phyloP scores from a whole-genome alignment of 2,329 filamentous ascomycete species.

The Didymella segeticola region DNA sequence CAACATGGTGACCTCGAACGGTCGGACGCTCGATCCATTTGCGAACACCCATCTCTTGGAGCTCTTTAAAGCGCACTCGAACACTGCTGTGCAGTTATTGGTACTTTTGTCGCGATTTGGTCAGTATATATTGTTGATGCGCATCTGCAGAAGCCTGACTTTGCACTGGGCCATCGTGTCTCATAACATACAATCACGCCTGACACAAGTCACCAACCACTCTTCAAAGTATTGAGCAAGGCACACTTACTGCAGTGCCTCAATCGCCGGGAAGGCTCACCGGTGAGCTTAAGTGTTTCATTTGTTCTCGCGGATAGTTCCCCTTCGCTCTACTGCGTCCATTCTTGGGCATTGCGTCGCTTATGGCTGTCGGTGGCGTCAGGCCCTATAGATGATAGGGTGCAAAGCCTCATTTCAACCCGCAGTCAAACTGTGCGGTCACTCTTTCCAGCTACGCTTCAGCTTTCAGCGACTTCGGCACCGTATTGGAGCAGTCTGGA shows the following conservation, averaged over 20 bases:
- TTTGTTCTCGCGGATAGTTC: not conserved
- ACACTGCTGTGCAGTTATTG: not conserved
- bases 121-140: not conserved
- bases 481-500: not conserved
- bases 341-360: not conserved
- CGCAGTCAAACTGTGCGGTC: not conserved
- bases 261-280: slow-evolving; percentile 4
- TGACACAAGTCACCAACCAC: slow-evolving; percentile 26
- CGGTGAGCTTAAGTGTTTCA: slow-evolving; percentile 21
- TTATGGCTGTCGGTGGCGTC: slow-evolving; percentile 6
- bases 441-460: not conserved
- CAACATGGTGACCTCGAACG: slow-evolving; percentile 33
- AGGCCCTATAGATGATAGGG: not conserved
- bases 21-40: slow-evolving; percentile 41
- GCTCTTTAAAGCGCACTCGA: not conserved
- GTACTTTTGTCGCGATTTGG: too few relatives aligned
- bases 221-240: slow-evolving; percentile 8
- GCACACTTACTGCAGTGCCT: slow-evolving; percentile 14
- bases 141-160: not conserved
- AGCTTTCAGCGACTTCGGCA: not conserved
- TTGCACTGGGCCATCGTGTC: not conserved
- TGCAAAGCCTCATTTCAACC: not conserved
- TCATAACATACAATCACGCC: not conserved
- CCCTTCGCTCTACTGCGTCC: not conserved
- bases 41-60: slow-evolving; percentile 32